Base-by-base conservation (phyloP, 352 stramenopile genomes). In the Globisporangium acanthophoron region DNA sequence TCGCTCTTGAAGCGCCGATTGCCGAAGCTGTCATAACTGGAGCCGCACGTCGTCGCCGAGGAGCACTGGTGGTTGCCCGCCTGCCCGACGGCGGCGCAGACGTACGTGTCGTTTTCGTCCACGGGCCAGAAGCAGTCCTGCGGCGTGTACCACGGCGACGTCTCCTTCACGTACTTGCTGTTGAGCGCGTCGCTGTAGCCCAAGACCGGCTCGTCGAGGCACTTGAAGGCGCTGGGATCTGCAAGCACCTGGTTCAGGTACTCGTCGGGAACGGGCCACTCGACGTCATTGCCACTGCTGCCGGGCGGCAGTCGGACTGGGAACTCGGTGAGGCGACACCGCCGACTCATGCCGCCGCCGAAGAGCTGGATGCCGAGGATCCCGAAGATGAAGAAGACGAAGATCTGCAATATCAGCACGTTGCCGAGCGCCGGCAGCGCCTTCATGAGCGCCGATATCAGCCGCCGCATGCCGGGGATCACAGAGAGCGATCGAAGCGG, bases 51-150 rank as follows among this genome's bases (percentile, higher is more conserved):
- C 4, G 54, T 72, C 3, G 39, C 55, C 0, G 7, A 54, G 0
- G 48, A 54, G 46, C 86, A 95, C 3, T 64, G 59, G 20, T 91
- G 81, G 20, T 86, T 85, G 8, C 78, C 79, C 2, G 69, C 12
- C 9, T 88, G 68, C 0, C 59, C 58, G 2, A 62, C 45, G 0
- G 69, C 65, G 45, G 73, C 70, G 51, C 92, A 98, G 9, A 97
- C 64, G 31, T 80, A 62, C n/a, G 59, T 53, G 54, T 98, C 90
- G 0, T 69, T 52, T 2, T 75, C 50, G 66, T 98, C 85, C 44
- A 98, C 76, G 11, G 92, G 92, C 94, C 93, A 98, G 56, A 97
- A 97, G 56, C 93, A 98, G 57, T 94, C 71, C 56, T 85, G 76
- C 3, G 83, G 65, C 0, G 45, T 76, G 37, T 58, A 62, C 85